Evolutionary conservation across 306 rosid species (phyloP), one percentile per base, ranked within the genome.

Genomic region (Begonia loranthoides): DNA sequence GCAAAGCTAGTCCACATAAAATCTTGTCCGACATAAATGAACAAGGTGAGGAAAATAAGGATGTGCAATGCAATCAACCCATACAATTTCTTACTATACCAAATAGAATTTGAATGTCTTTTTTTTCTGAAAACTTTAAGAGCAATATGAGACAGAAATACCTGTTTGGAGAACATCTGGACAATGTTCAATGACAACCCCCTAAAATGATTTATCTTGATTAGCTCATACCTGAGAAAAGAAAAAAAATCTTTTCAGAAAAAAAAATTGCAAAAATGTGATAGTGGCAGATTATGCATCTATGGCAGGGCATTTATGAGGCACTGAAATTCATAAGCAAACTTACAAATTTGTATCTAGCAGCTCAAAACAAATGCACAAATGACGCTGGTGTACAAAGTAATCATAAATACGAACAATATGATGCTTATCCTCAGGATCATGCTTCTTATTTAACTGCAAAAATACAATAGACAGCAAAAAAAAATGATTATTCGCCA

Each of bases 341-440:
- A 86, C 99, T 90, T 80, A 92, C 99, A 92, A 66, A 74, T 92
- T 92, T 65, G 99, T 74, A 70, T 83, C 96, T 52, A 92, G 87
- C 59, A 92, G 83, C 73, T 92, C 99, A 61, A 92, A 92, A 83
- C 88, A 86, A 73, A 92, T 92, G 81, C 99, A 92, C 83, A 92
- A 67, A 79, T 92, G 99, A 41, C 88, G 94, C 64, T 92, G 99
- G 64, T 71, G 68, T 52, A 83, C 96, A 69, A 92, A 92, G 81
- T 76, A 83, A 76, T 92, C 99, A 75, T 76, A 86, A 59, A 92
- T 92, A 53, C 99, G 99, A 63, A 92, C 96, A 58, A 92, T 77
- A 66, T 92, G 99, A 77, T 92, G 92, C 94, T 86, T 92, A 73
- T 92, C 99, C 84, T 86, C 94, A 17, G 96, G 99, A 73, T 92